Conservation (phyloP, 371 early-diverging fungal genomes). For the Chytridium lagenaria region DNA sequence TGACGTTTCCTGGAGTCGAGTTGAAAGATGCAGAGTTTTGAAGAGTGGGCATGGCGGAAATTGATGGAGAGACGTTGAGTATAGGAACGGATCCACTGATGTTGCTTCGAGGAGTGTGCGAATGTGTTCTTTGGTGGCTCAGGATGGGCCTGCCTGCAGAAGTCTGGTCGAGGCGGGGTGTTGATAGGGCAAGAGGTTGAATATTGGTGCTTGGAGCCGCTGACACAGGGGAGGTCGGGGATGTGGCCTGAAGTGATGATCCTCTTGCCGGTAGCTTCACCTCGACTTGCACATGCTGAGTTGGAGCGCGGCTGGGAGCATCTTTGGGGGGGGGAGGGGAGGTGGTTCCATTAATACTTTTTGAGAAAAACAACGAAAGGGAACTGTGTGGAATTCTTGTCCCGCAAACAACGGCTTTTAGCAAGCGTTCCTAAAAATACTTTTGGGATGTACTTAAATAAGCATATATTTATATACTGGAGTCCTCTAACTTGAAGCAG, state of each 20-base stretch:
- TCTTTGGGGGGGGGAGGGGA: not conserved
- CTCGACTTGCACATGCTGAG: not conserved
- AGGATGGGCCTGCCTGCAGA: not conserved
- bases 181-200: not conserved
- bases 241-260: constrained; percentile 4
- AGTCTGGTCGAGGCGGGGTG: not conserved
- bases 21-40: constrained; percentile 7
- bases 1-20: not conserved
- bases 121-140: not conserved
- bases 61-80: not conserved
- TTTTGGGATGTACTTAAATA: no score
- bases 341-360: not conserved
- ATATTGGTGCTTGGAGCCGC: not conserved
- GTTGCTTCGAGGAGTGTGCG: constrained; percentile 5
- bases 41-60: not conserved
- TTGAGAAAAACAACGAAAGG: no score
- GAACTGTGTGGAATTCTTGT: no score
- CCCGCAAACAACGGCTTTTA: no score
- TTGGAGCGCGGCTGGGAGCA: not conserved
- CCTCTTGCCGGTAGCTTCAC: constrained; percentile 11
- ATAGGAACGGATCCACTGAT: constrained; percentile 1
- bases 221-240: constrained; percentile 8
- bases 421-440: no score
- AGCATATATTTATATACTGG: no score
- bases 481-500: no score